A percentile compares a stretch with the other conserved stretches of the same genome.
phyloP scores from a whole-genome alignment of 768 basidiomycete species.

The Mycena sanguinolenta region DNA sequence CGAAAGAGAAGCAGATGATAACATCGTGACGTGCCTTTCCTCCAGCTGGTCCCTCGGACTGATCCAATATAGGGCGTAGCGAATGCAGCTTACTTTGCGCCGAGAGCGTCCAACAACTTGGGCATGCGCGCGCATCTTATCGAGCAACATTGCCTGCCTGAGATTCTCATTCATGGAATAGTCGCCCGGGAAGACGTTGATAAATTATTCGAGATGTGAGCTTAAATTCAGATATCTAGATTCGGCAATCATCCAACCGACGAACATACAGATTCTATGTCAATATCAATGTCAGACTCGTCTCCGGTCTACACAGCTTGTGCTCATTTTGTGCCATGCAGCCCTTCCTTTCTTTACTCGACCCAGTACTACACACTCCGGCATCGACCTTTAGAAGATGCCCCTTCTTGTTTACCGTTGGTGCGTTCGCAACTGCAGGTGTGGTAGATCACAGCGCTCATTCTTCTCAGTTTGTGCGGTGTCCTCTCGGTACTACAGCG shows the following conservation, averaged over 20 bases:
- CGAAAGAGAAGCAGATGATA: no score
- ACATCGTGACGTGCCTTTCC: constrained; percentile 63
- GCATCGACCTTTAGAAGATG: constrained; percentile 84
- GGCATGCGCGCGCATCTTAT: constrained; percentile 78
- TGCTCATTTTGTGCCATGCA: constrained; percentile 38
- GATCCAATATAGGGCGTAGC: constrained; percentile 73
- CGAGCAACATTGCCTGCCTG: constrained; percentile 83
- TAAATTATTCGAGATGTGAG: constrained; percentile 85
- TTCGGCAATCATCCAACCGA: constrained; percentile 12
- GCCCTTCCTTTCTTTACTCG: constrained; percentile 84
- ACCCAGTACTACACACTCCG: constrained; percentile 85
- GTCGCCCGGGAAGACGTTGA: constrained; percentile 85
- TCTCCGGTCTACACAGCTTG: background rate
- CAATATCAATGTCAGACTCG: constrained; percentile 70
- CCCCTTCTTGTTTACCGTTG: constrained; percentile 91
- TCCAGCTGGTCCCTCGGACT: constrained; percentile 5
- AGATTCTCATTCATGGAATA: constrained; percentile 84
- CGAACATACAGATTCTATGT: constrained; percentile 71
- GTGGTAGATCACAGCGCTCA: constrained; percentile 56
- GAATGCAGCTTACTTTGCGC: constrained; percentile 84
- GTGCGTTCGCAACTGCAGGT: constrained; percentile 56
- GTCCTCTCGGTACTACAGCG: constrained; percentile 82
- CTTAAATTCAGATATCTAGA: constrained; percentile 37
- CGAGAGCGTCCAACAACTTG: constrained; percentile 84
- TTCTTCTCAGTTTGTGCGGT: no score